Evolutionary conservation across 208 protist genomes (phyloP).

Genomic region (Trypanosoma platydactyli): DNA sequence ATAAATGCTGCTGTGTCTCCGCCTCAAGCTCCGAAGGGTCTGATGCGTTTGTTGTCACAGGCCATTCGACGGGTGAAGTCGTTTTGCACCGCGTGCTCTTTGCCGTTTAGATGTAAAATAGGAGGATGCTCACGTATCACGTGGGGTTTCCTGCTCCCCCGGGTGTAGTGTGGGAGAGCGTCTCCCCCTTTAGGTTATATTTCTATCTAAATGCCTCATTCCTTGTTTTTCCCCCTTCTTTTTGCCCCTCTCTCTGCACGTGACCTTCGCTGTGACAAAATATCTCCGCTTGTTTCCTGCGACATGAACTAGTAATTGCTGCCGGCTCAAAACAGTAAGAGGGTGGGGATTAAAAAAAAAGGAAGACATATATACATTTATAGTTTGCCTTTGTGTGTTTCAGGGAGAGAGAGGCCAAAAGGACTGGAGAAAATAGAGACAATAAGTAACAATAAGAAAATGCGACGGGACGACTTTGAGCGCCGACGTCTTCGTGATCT

Average conservation of each 20-base stretch:
- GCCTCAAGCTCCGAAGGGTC: neutral
- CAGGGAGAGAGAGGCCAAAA: neutral
- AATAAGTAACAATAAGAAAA: slow-evolving; percentile 22
- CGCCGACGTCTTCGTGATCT: slow-evolving; percentile 75
- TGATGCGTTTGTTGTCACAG: slow-evolving; percentile 24
- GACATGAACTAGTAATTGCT: neutral
- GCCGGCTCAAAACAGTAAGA: neutral
- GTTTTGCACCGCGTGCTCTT: slow-evolving; percentile 28
- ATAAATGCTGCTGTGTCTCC: slow-evolving; percentile 27
- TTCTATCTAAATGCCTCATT: too few relatives aligned
- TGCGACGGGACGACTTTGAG: slow-evolving; percentile 72
- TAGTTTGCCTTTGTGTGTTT: neutral
- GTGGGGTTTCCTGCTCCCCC: too few relatives aligned
- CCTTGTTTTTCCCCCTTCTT: slow-evolving; percentile 5
- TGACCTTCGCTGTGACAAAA: slow-evolving; percentile 12
- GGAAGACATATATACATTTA: neutral
- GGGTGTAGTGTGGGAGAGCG: neutral
- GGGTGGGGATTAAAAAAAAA: neutral
- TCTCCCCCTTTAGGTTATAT: neutral
- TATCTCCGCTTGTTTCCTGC: neutral
- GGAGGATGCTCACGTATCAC: neutral
- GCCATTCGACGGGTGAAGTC: slow-evolving; percentile 31
- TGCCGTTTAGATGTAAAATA: slow-evolving; percentile 25
- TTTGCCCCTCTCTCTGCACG: neutral
- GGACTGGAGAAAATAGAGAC: neutral